A percentile compares a stretch with the other conserved stretches of the same genome.
These are phyloP conservation scores for Nitzschia sp. DNA, from an alignment of 108 stramenopile species.

Conservation along the genomic window DNA sequence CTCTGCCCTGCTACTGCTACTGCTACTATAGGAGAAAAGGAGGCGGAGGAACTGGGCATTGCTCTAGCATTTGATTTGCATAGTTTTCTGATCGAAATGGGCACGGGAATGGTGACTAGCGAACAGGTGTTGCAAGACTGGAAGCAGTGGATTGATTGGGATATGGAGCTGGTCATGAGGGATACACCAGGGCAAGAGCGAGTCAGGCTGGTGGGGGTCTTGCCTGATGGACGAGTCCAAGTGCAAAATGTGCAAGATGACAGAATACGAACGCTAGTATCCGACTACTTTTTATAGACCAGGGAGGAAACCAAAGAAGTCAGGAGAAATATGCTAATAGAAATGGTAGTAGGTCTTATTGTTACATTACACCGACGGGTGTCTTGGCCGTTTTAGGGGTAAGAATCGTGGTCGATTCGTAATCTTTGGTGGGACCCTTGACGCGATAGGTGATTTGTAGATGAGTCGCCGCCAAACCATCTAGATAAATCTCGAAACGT, in stretches of 20 bases:
- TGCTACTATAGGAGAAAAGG: neutral
- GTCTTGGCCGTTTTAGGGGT: conserved; percentile 29
- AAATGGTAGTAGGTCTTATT: neutral
- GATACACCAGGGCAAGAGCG: conserved; percentile 9
- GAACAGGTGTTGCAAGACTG: conserved; percentile 38
- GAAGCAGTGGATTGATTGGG: conserved; percentile 52
- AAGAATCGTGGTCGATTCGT: conserved; percentile 66
- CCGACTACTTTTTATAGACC: conserved; percentile 54
- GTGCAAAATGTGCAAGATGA: conserved; percentile 42
- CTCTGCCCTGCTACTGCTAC: neutral
- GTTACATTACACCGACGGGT: neutral
- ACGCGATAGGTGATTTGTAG: conserved; percentile 66
- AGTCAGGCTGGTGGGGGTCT: conserved; percentile 43
- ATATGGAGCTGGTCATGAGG: conserved; percentile 38
- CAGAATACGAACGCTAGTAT: conserved; percentile 34
- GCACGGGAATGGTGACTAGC: neutral
- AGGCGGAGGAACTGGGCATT: conserved; percentile 32
- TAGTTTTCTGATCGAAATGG: conserved; percentile 10
- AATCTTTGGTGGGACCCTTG: conserved; percentile 69
- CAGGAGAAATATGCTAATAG: neutral
- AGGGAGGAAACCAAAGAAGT: too few relatives aligned
- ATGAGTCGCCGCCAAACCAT: conserved; percentile 59
- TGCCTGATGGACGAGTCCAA: conserved; percentile 51
- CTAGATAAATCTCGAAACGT: conserved; percentile 51
- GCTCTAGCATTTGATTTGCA: conserved; percentile 36